These are phyloP conservation scores for Dictyostelium brefeldianum DNA, from an alignment of 78 protist genomes.

Conservation along the genomic window DNA sequence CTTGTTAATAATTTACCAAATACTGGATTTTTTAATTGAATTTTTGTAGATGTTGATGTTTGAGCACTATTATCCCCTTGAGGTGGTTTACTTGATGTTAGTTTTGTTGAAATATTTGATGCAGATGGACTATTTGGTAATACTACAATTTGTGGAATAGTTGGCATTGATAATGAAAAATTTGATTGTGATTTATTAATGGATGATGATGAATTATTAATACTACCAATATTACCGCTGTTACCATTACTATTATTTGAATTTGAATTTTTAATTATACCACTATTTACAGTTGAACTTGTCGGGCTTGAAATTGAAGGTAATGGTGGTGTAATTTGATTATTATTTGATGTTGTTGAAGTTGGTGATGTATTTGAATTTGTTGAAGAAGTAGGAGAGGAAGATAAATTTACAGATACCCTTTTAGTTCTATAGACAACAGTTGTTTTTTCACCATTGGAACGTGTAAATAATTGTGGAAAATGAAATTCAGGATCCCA, in stretches of 20 bases:
- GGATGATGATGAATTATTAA: too few relatives aligned
- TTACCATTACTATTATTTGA: too few relatives aligned
- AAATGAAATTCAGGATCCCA: conserved; percentile 80
- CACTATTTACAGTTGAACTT: background rate
- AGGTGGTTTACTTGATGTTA: background rate
- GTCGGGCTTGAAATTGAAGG: background rate
- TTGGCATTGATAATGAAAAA: background rate
- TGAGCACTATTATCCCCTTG: background rate
- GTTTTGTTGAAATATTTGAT: background rate
- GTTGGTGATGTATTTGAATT: background rate
- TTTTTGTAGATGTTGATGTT: background rate
- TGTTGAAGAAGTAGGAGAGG: background rate
- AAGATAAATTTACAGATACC: background rate
- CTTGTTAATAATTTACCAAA: conserved; percentile 68
- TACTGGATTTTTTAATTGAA: conserved; percentile 66
- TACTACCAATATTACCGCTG: too few relatives aligned
- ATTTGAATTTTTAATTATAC: background rate
- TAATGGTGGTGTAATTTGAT: conserved; percentile 3
- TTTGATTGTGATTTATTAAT: background rate
- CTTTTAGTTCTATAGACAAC: conserved; percentile 33
- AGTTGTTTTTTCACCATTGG: conserved; percentile 26
- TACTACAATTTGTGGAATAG: background rate
- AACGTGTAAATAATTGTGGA: conserved; percentile 39
- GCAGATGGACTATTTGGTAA: background rate
- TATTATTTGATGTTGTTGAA: background rate